phyloP scores from a whole-genome alignment of 164 flowering plant genomes.

The Sedum album region DNA sequence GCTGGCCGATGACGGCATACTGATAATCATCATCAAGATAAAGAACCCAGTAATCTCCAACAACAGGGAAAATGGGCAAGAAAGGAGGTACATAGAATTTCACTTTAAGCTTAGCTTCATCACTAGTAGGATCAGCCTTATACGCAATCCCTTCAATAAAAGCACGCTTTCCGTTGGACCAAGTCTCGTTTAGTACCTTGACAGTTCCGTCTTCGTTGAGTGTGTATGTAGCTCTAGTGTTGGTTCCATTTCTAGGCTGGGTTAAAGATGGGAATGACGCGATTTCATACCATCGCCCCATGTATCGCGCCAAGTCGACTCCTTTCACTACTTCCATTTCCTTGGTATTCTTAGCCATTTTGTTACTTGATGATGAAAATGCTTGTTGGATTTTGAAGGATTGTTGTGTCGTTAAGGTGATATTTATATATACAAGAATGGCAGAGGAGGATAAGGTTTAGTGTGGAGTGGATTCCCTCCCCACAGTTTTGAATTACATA shows the following conservation, averaged over 20 bases:
- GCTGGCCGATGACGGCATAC: slow-evolving; percentile 74
- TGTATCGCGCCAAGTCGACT: slow-evolving; percentile 60
- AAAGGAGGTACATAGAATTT: slow-evolving; percentile 86
- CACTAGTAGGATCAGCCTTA: slow-evolving; percentile 68
- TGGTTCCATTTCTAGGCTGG: slow-evolving; percentile 61
- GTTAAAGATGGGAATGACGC: slow-evolving; percentile 78
- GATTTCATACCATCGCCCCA: slow-evolving; percentile 96
- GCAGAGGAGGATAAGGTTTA: too few species aligned
- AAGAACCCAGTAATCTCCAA: slow-evolving; percentile 91
- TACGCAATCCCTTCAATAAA: slow-evolving; percentile 76
- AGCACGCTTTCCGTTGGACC: slow-evolving; percentile 61
- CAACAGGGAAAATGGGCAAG: slow-evolving; percentile 76
- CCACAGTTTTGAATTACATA: too few species aligned
- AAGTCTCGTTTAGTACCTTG: slow-evolving; percentile 77
- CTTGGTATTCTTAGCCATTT: slow-evolving; percentile 29
- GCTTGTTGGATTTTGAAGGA: too few species aligned
- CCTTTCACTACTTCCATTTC: slow-evolving; percentile 75
- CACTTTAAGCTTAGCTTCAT: slow-evolving; percentile 93
- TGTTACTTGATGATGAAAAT: neutral
- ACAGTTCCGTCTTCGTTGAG: slow-evolving; percentile 69
- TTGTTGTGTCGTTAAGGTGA: too few species aligned
- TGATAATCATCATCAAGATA: slow-evolving; percentile 65
- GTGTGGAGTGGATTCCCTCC: too few species aligned
- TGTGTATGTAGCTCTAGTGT: slow-evolving; percentile 88
- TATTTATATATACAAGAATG: too few species aligned